Percentiles rank a stretch among this genome's conserved stretches.
Conservation (phyloP, 164 flowering plant genomes). For the Nymphaea colorata region DNA sequence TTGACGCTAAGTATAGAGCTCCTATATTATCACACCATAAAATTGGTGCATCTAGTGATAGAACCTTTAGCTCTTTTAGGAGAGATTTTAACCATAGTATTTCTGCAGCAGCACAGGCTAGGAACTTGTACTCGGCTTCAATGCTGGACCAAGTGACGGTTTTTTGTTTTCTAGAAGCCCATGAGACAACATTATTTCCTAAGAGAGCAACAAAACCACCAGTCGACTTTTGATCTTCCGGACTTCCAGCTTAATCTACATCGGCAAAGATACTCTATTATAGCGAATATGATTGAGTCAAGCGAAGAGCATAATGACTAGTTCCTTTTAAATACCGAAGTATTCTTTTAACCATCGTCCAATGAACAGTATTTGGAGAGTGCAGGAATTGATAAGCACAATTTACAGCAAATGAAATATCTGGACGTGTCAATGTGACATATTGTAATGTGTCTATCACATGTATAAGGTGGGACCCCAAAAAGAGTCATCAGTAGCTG, state of each 20-base stretch:
- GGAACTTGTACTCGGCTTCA: not conserved
- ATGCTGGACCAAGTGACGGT: not conserved
- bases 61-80: not conserved
- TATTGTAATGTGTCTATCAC: not conserved
- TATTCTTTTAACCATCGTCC: not conserved
- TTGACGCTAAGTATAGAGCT: not conserved
- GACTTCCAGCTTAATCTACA: not conserved
- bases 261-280: not conserved
- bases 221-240: not conserved
- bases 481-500: not conserved
- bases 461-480: not conserved
- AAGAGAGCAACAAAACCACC: not conserved
- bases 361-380: not conserved
- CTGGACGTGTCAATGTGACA: not conserved
- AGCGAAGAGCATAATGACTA: not conserved
- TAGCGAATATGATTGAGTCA: not conserved
- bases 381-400: not conserved
- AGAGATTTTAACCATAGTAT: not conserved
- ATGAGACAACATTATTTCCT: not conserved
- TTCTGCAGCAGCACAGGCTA: not conserved
- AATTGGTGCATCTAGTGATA: not conserved
- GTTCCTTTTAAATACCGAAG: not conserved
- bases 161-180: not conserved
- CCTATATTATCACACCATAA: not conserved
- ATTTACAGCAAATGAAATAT: not conserved